Percentiles rank a stretch among this genome's conserved stretches.
These are phyloP conservation scores for Termitomyces sp. DNA, from an alignment of 768 basidiomycete genomes.

Conservation along the genomic window DNA sequence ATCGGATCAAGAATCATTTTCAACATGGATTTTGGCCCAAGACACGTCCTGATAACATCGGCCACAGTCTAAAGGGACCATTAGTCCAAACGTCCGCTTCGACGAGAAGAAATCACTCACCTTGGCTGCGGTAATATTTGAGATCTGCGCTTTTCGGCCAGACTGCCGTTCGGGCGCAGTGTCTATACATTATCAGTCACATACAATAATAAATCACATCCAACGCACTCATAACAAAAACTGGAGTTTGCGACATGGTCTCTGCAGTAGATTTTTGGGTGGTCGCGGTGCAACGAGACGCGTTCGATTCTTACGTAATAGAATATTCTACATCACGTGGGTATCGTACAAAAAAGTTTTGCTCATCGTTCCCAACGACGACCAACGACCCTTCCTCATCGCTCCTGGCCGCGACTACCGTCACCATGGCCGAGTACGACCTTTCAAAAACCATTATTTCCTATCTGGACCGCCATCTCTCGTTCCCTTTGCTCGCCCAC, in stretches of 20 bases:
- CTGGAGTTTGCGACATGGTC: slow-evolving; percentile 64
- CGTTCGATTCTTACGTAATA: slow-evolving; percentile 14
- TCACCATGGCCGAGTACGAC: slow-evolving; percentile 81
- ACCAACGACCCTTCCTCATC: slow-evolving; percentile 4
- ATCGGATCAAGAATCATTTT: slow-evolving; percentile 99
- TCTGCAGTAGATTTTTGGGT: slow-evolving; percentile 6
- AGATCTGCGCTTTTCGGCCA: slow-evolving; percentile 93
- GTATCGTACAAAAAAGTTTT: slow-evolving; percentile 14
- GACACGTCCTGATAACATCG: slow-evolving; percentile 96
- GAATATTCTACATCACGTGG: slow-evolving; percentile 1
- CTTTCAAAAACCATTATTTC: slow-evolving; percentile 89
- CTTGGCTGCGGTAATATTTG: slow-evolving; percentile 97
- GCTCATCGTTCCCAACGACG: slow-evolving; percentile 15
- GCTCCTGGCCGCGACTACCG: neutral
- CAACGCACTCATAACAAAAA: slow-evolving; percentile 78
- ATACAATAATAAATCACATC: fast-evolving
- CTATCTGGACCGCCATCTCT: slow-evolving; percentile 92
- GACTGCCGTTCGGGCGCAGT: slow-evolving; percentile 92
- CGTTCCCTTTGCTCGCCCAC: slow-evolving; percentile 89
- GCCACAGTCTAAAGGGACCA: slow-evolving; percentile 74
- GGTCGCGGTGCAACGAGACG: slow-evolving; percentile 10
- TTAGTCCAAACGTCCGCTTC: neutral
- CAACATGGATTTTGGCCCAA: slow-evolving; percentile 97
- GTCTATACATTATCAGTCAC: slow-evolving; percentile 47
- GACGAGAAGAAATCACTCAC: slow-evolving; percentile 38